These are phyloP conservation scores for Ceratocystis diversiconidia DNA, from an alignment of 2,329 filamentous ascomycete genomes.

Conservation along the genomic window DNA sequence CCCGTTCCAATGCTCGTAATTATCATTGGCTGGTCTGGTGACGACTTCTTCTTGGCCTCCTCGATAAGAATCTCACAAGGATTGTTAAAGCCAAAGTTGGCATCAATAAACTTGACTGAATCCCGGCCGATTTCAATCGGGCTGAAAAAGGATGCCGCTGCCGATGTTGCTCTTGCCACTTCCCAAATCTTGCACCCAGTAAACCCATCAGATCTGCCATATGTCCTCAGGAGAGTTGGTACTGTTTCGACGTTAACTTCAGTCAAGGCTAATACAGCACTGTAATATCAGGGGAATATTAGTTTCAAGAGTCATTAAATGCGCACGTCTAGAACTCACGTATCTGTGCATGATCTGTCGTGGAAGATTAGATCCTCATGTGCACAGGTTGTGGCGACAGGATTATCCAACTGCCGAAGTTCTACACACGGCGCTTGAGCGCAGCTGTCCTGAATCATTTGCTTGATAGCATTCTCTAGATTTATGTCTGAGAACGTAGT, in stretches of 20 bases:
- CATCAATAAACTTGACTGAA: slow-evolving; percentile 23
- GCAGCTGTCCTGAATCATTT: not conserved
- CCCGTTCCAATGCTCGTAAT: slow-evolving; percentile 24
- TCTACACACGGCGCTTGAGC: not conserved
- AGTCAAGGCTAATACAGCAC: not conserved
- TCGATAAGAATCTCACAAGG: slow-evolving; percentile 23
- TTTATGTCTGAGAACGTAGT: not conserved
- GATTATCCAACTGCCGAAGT: not conserved
- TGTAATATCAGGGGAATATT: not conserved
- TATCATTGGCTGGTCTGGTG: slow-evolving; percentile 16
- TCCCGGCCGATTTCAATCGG: slow-evolving; percentile 22
- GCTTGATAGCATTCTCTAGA: not conserved
- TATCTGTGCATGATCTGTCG: not conserved
- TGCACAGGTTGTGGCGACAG: not conserved
- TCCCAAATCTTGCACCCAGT: slow-evolving; percentile 23
- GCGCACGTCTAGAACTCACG: not conserved
- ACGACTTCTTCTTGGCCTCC: slow-evolving; percentile 20
- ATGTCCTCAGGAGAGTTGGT: slow-evolving; percentile 22
- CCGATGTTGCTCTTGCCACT: slow-evolving; percentile 23
- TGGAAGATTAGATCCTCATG: not conserved
- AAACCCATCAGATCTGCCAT: slow-evolving; percentile 20
- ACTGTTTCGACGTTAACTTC: slow-evolving; percentile 14
- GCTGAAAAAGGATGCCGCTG: slow-evolving; percentile 24
- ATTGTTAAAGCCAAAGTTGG: slow-evolving; percentile 25
- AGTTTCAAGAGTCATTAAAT: not conserved